Base-by-base conservation (phyloP, 108 stramenopile genomes). In the Cyclotella kingstonii region DNA sequence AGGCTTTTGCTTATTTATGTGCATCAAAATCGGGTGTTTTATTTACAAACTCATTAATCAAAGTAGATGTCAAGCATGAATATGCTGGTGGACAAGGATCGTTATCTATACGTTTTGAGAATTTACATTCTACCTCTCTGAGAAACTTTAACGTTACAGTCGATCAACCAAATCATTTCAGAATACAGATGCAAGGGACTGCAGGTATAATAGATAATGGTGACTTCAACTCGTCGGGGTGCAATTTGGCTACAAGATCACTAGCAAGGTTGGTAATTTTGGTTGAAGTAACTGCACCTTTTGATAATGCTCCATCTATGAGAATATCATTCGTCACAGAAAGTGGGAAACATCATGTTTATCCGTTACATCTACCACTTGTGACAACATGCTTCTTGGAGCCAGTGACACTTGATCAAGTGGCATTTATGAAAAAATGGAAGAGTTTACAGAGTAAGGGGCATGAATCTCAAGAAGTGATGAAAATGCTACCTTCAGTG, bases 361-460 rank as follows among this genome's bases (percentile, higher is more conserved):
- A 92, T 68, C 91, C 91, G 19, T 65, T 96, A 28, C 86, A 87
- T 17, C 79, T 96, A 26, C 95, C 95, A 14, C 86, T 96, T 58
- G 90, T 93, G n/a, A 87, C 90, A 10, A 96, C 90, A 8, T 93
- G 86, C 50, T 96, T 93, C 70, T 87, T 89, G 87, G 91, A 93
- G 60, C 91, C 91, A 9, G 89, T 96, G 22, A 86, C 81, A 33
- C 73, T 62, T 26, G 47, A 62, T 50, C 48, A 47, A 8, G 48
- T 35, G 1, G 87, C 89, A 2, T 95, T 91, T 58, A 92, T 95
- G 90, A 84, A 87, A 41, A 71, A 91, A 72, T 96, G 95, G 92
- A 90, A 84, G 68, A 87, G 87, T 67, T 63, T 96, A 26, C 90
- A 93, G 58, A 87, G 90, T 5, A 82, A 90, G 60, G 88, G 90